Conservation (phyloP, 2,329 filamentous ascomycete species). For the Penicillium sp. region DNA sequence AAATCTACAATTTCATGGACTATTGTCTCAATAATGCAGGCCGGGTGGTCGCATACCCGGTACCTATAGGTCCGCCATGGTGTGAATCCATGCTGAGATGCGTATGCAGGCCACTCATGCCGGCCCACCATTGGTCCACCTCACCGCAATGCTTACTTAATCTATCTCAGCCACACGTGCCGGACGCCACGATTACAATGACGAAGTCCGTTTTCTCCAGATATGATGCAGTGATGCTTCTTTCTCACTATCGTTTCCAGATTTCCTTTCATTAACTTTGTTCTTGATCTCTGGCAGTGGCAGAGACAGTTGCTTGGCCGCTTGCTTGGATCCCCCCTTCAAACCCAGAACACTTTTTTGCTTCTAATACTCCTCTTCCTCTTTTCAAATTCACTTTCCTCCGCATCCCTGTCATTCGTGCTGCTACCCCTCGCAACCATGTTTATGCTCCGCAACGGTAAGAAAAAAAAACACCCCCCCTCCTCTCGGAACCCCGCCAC, state of each 20-base stretch:
- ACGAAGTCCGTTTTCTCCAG: background rate
- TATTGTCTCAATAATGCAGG: too few relatives aligned
- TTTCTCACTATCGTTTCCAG: background rate
- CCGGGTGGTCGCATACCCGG: too few relatives aligned
- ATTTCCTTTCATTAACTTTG: background rate
- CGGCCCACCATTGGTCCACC: background rate
- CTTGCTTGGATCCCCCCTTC: slow-evolving; percentile 3
- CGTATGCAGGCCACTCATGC: too few relatives aligned
- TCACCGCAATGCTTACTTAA: background rate
- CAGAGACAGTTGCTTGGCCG: background rate
- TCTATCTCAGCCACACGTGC: background rate
- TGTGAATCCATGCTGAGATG: too few relatives aligned
- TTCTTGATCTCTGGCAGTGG: background rate
- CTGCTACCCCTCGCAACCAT: slow-evolving; percentile 36
- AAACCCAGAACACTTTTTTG: background rate
- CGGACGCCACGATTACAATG: background rate
- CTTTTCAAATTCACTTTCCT: background rate
- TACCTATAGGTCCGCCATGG: too few relatives aligned
- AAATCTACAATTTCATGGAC: too few relatives aligned
- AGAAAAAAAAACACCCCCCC: slow-evolving; percentile 26
- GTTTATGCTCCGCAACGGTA: slow-evolving; percentile 55
- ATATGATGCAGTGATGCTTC: slow-evolving; percentile 7
- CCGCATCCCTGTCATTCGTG: slow-evolving; percentile 16
- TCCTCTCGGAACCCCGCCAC: slow-evolving; percentile 23
- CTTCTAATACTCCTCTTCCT: slow-evolving; percentile 2